phyloP scores from a whole-genome alignment of 345 rosid species.

The Clausena lansium region DNA sequence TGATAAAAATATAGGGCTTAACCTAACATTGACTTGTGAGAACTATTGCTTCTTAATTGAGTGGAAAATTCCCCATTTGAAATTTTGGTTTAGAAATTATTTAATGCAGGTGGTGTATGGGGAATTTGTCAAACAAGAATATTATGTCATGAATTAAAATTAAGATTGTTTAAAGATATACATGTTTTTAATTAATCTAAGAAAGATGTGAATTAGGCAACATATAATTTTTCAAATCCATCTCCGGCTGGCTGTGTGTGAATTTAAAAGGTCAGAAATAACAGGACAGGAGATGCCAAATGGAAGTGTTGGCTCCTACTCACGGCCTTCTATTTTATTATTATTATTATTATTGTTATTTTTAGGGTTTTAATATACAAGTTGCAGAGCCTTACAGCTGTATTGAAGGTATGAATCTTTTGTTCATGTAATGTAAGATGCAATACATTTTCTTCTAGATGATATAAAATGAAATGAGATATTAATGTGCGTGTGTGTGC shows the following conservation, averaged over 20 bases:
- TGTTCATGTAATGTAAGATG: neutral
- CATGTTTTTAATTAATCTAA: neutral
- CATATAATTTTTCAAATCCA: neutral
- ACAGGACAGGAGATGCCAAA: neutral
- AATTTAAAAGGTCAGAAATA: neutral
- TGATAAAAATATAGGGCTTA: neutral
- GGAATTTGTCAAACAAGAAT: neutral
- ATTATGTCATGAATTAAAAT: neutral
- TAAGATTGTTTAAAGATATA: no score
- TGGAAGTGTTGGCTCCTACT: neutral
- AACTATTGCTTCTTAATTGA: neutral
- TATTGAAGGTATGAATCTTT: neutral
- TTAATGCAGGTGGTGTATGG: neutral
- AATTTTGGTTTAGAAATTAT: neutral
- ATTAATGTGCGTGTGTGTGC: no score
- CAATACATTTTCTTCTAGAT: neutral
- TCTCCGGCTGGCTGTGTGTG: neutral
- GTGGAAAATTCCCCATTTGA: neutral
- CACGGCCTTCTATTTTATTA: neutral
- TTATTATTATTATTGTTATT: neutral
- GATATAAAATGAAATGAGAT: neutral
- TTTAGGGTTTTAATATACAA: neutral
- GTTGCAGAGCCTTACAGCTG: slow-evolving; percentile 12
- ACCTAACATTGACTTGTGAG: slow-evolving; percentile 19
- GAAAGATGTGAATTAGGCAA: slow-evolving; percentile 8